Evolutionary conservation across 306 rosid genomes (phyloP), one percentile per base, ranked within the genome.

Genomic region (Styphnolobium japonicum): DNA sequence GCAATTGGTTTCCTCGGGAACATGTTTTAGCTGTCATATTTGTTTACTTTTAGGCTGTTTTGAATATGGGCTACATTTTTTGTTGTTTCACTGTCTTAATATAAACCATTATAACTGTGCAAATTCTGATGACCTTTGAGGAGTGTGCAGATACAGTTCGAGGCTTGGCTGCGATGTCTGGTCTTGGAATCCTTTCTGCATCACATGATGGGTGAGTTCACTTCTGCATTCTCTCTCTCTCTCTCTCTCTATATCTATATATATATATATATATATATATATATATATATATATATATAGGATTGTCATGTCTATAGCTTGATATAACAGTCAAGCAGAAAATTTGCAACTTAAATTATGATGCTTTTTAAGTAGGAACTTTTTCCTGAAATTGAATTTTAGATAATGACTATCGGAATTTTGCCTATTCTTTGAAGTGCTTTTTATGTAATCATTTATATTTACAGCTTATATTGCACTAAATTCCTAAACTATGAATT

Each of bases 181-280:
- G 75, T 78, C 53, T 95, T 83, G 98, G 98, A 70, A 76, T 95
- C 80, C 88, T 95, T 42, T 95, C 99, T 48, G 92, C 94, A 63
- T 95, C 99, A 43, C 99, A 95, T 81, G 99, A 95, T 85, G 96
- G 99, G 98, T 95, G 76, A 82, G 87, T 79, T 71, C 43, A 19
- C 75, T 12, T 76, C 66, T 71, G 73, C 67, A n/a, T n/a, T n/a
- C n/a, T n/a, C n/a, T n/a, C n/a, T n/a, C n/a, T n/a, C n/a, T n/a
- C n/a, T n/a, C n/a, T n/a, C n/a, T n/a, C n/a, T n/a, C n/a, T n/a
- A n/a, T n/a, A n/a, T n/a, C n/a, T n/a, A n/a, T n/a, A n/a, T n/a
- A n/a, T n/a, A n/a, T n/a, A n/a, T n/a, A n/a, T n/a, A n/a, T n/a
- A n/a, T n/a, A n/a, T n/a, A n/a, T n/a, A n/a, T n/a, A n/a, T n/a